Evolutionary conservation across 441 rosid species (phyloP).

Genomic region (Populus hybrid): DNA sequence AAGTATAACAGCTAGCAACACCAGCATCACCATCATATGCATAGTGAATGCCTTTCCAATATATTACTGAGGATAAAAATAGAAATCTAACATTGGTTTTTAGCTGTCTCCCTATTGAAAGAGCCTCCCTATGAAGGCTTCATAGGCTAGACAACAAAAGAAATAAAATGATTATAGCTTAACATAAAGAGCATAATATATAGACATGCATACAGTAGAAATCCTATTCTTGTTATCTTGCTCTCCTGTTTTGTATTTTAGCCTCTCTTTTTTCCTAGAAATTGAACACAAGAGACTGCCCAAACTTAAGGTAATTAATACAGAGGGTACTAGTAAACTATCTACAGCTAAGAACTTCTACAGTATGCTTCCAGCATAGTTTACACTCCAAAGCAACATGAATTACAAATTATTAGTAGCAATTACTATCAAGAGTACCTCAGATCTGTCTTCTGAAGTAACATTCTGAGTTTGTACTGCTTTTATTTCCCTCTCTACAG

Average conservation of each 20-base stretch:
- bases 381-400: conserved; percentile 3
- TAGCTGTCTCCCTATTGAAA: background rate
- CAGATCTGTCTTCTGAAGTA: conserved; percentile 22
- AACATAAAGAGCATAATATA: background rate
- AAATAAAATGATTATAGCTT: background rate
- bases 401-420: background rate
- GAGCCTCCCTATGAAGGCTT: background rate
- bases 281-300: background rate
- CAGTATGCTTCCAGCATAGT: conserved; percentile 15
- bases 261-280: background rate
- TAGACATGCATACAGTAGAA: background rate
- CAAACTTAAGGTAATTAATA: background rate
- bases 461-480: conserved; percentile 18
- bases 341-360: background rate
- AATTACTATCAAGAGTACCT: conserved; percentile 30
- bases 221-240: background rate
- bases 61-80: background rate
- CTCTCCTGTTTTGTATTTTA: background rate
- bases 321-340: no score
- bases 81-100: background rate
- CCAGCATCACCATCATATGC: background rate
- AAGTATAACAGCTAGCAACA: background rate
- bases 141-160: background rate
- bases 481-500: conserved; percentile 30
- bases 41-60: background rate